Conservation (phyloP, 1,139 yeast genomes). For the Eremothecium cymbalariae region DNA sequence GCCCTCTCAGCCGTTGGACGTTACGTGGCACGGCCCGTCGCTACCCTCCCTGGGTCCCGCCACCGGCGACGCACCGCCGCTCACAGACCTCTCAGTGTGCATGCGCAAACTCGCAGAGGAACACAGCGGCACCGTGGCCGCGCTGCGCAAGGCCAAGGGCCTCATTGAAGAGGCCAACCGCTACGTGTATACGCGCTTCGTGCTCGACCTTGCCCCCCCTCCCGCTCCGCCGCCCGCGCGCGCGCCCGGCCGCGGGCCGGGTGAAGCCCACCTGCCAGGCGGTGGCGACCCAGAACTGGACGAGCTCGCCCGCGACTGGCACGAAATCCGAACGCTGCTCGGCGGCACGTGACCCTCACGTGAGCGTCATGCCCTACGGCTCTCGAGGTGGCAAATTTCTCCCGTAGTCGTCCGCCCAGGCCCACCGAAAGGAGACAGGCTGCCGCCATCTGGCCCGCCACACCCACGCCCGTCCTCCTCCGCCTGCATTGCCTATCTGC, state of each 20-base stretch:
- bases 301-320: constrained; percentile 20
- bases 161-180: constrained; percentile 15
- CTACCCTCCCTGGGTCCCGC: constrained; percentile 1
- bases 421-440: too few species aligned
- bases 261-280: too few species aligned
- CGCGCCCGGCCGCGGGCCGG: neutral
- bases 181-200: constrained; percentile 15
- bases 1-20: constrained; percentile 4
- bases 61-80: neutral
- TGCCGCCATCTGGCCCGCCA: too few species aligned
- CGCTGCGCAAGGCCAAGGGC: constrained; percentile 12
- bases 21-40: constrained; percentile 8
- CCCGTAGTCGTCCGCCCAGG: too few species aligned
- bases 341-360: too few species aligned
- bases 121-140: constrained; percentile 3
- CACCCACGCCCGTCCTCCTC: too few species aligned
- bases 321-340: constrained; percentile 15
- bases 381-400: too few species aligned
- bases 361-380: too few species aligned
- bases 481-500: too few species aligned
- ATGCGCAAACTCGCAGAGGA: constrained; percentile 3
- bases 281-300: constrained; percentile 8
- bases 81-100: neutral
- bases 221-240: neutral
- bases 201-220: constrained; percentile 7